Conservation (phyloP, 1,284 basidiomycete genomes). For the Tylopilus microsporus region DNA sequence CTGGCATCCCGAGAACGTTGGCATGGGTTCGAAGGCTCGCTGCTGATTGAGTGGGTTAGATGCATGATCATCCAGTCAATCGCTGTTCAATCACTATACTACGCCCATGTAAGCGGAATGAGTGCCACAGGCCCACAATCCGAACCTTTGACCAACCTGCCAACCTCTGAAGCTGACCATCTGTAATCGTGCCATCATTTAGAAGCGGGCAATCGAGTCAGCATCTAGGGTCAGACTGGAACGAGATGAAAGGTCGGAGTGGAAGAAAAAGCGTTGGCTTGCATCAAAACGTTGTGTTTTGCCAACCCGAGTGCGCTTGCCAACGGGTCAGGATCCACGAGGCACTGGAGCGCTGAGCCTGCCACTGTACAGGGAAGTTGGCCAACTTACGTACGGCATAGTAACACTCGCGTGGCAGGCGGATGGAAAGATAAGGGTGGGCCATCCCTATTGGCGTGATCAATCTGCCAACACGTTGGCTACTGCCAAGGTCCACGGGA, state of each 20-base stretch:
- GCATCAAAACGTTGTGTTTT: conserved; percentile 15
- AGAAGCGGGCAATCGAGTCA: no score
- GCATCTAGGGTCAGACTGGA: neutral
- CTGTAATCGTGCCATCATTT: no score
- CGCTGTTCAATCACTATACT: neutral
- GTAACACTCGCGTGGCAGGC: no score
- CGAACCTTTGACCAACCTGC: neutral
- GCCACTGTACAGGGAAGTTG: neutral
- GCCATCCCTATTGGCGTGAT: conserved; percentile 2
- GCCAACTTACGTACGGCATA: neutral
- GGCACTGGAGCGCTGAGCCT: conserved; percentile 9
- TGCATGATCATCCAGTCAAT: no score
- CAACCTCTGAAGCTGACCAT: conserved; percentile 11
- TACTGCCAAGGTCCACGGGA: conserved; percentile 7
- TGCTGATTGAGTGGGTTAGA: no score
- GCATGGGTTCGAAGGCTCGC: no score
- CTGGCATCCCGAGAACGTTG: no score
- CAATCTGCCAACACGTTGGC: neutral
- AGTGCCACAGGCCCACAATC: neutral
- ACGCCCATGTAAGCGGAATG: neutral
- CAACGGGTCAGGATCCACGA: conserved; percentile 24
- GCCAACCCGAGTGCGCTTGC: conserved; percentile 9
- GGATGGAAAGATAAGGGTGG: neutral
- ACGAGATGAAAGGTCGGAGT: neutral
- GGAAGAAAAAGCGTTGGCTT: neutral